Conservation (phyloP, 1,284 basidiomycete genomes). For the Serendipita sp. region DNA sequence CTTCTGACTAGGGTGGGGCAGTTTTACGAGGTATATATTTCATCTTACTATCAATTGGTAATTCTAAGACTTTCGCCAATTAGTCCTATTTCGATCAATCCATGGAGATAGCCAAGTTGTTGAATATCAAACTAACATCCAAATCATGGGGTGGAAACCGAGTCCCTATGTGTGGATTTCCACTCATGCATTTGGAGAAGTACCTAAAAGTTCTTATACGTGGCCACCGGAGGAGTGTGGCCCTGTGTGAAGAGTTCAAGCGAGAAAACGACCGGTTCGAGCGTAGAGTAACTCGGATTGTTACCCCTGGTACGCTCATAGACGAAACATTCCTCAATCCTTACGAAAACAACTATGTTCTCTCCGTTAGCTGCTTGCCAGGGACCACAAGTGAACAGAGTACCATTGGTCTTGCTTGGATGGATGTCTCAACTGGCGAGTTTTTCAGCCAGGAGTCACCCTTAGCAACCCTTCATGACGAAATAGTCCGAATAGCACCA, state of each 20-base stretch:
- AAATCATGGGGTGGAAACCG: constrained; percentile 54
- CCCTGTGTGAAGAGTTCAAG: constrained; percentile 82
- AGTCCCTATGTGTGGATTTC: constrained; percentile 81
- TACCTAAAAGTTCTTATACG: constrained; percentile 77
- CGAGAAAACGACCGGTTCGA: constrained; percentile 38
- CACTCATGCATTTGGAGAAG: constrained; percentile 70
- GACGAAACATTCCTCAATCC: constrained; percentile 78
- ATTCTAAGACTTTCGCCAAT: not conserved
- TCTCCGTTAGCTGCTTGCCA: constrained; percentile 40
- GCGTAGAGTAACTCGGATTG: constrained; percentile 66
- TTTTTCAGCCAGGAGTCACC: constrained; percentile 63
- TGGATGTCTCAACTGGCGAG: constrained; percentile 90
- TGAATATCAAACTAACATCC: constrained; percentile 69
- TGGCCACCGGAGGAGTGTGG: constrained; percentile 69
- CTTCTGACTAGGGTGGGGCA: constrained; percentile 83
- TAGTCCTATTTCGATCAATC: constrained; percentile 94
- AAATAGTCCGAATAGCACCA: constrained; percentile 70
- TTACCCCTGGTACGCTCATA: constrained; percentile 85
- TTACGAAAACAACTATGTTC: constrained; percentile 77
- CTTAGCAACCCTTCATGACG: constrained; percentile 53
- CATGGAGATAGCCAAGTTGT: constrained; percentile 53
- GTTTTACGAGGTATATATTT: constrained; percentile 74
- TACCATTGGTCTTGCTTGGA: constrained; percentile 65
- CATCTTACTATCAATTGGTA: constrained; percentile 9
- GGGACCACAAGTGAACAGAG: constrained; percentile 7